Conservation (phyloP, 805 yeast species). For the Candida xiaguanensis region DNA sequence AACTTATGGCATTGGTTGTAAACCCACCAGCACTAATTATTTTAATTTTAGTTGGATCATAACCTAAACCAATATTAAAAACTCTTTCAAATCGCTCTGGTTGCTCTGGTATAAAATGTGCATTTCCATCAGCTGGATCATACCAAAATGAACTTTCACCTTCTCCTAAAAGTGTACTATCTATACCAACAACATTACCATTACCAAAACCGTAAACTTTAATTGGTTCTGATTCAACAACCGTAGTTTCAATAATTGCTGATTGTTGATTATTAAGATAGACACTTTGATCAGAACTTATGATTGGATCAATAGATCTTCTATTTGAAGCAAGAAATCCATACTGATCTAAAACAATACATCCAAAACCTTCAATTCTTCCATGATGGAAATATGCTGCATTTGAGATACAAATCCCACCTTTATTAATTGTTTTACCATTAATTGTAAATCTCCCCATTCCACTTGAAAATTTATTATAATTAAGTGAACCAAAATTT, state of each 20-base stretch:
- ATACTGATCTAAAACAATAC: background rate
- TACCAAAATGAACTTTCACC: background rate
- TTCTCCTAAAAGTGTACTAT: background rate
- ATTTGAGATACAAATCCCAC: background rate
- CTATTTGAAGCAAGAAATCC: background rate
- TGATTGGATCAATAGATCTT: background rate
- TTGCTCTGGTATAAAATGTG: background rate
- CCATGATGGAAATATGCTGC: background rate
- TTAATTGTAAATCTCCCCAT: background rate
- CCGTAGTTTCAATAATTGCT: background rate
- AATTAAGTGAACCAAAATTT: background rate
- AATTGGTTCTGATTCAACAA: background rate
- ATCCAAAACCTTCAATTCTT: background rate
- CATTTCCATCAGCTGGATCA: background rate
- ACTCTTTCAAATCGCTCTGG: background rate
- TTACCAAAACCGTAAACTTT: background rate
- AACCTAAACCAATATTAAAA: background rate
- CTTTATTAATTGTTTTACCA: background rate
- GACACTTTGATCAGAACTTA: background rate
- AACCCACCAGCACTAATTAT: background rate
- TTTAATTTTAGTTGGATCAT: slow-evolving; percentile 1
- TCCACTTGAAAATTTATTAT: background rate
- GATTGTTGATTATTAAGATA: background rate
- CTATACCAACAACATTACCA: background rate
- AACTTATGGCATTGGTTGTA: background rate